A percentile compares a stretch with the other conserved stretches of the same genome.
phyloP scores from a whole-genome alignment of 2,329 filamentous ascomycete species.

The Blastomyces silverae region DNA sequence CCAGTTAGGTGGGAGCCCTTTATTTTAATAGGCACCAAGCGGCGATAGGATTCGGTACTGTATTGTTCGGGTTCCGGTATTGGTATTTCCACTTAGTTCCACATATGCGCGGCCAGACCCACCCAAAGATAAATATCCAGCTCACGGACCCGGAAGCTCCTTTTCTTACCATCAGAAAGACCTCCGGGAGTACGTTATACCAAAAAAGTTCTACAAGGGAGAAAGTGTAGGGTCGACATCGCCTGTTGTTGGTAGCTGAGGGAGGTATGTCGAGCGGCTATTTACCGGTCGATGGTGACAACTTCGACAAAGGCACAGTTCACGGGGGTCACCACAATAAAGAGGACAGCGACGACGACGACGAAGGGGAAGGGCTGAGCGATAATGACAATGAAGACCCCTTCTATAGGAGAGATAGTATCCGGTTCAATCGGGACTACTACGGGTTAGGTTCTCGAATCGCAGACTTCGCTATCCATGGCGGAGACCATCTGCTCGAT shows the following conservation, averaged over 20 bases:
- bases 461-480: not conserved
- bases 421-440: constrained; percentile 8
- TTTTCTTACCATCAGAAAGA: not conserved
- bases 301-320: not conserved
- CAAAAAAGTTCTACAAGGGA: not conserved
- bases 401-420: constrained; percentile 4
- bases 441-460: constrained; percentile 1
- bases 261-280: constrained; percentile 20
- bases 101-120: not conserved
- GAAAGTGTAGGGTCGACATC: not conserved
- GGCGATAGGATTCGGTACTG: too few species aligned
- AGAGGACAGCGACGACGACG: not conserved
- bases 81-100: not conserved
- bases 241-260: constrained; percentile 2
- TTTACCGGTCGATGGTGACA: constrained; percentile 17
- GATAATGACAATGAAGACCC: constrained; percentile 1
- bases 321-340: not conserved
- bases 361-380: not conserved
- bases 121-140: not conserved
- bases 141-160: not conserved
- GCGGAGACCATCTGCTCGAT: constrained; percentile 7
- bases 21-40: too few species aligned
- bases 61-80: too few species aligned
- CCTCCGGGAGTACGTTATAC: not conserved
- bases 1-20: too few species aligned